Evolutionary conservation across 306 rosid genomes (phyloP).

Genomic region (Aeschynomene evenia): DNA sequence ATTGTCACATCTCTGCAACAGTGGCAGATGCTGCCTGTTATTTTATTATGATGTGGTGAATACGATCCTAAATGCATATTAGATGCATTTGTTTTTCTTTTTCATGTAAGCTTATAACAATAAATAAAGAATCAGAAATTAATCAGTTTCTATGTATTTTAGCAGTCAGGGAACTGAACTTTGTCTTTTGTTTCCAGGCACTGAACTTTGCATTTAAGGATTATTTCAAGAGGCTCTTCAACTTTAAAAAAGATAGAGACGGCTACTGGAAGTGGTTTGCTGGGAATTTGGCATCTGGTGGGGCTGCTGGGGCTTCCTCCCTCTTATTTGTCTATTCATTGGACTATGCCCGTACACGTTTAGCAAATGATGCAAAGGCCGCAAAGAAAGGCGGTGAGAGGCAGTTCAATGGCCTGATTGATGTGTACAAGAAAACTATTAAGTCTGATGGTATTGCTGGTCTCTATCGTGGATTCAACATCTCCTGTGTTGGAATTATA

Average conservation of each 20-base stretch:
- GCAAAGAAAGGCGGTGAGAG: conserved; percentile 76
- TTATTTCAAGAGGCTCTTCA: conserved; percentile 77
- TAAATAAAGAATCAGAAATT: too few species aligned
- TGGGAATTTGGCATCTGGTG: conserved; percentile 83
- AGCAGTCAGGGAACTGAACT: not conserved
- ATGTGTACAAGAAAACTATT: conserved; percentile 70
- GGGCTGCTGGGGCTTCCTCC: conserved; percentile 82
- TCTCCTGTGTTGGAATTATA: conserved; percentile 72
- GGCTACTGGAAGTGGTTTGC: conserved; percentile 91
- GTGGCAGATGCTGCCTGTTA: not conserved
- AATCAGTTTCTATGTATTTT: not conserved
- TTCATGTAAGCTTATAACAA: too few species aligned
- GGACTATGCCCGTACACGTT: conserved; percentile 73
- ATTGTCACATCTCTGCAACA: not conserved
- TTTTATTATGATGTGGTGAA: not conserved
- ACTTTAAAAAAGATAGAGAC: conserved; percentile 71
- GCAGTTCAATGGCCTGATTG: conserved; percentile 76
- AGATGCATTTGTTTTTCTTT: too few species aligned
- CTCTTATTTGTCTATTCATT: conserved; percentile 68
- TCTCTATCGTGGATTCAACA: conserved; percentile 74
- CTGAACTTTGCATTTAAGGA: conserved; percentile 83
- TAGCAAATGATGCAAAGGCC: conserved; percentile 71
- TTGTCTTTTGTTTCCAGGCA: conserved; percentile 44
- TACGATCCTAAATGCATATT: too few species aligned
- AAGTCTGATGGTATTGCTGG: conserved; percentile 72